Percentiles rank a stretch among this genome's conserved stretches.
Conservation (phyloP, 345 rosid genomes). For the Hevea brasiliensis region DNA sequence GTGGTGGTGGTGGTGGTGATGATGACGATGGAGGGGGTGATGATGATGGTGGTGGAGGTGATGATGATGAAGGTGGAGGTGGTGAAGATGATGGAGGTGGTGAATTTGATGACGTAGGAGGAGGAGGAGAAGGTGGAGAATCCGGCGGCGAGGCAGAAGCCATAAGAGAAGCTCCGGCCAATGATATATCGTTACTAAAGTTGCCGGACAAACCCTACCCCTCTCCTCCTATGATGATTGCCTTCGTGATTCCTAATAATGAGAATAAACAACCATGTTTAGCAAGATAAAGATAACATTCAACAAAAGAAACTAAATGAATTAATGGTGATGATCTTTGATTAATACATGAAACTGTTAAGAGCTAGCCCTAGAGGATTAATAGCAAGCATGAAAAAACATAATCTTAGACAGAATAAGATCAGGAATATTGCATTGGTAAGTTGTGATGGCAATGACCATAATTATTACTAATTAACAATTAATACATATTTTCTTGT, state of each 20-base stretch:
- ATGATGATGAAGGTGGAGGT: conserved; percentile 6
- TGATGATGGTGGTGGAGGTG: conserved; percentile 27
- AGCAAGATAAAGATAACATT: neutral
- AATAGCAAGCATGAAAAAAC: neutral
- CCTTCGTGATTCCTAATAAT: conserved; percentile 13
- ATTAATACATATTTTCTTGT: neutral
- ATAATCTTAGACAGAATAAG: neutral
- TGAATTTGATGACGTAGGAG: conserved; percentile 11
- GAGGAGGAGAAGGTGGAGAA: conserved; percentile 22
- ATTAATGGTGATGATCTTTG: neutral
- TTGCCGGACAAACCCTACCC: conserved; percentile 23
- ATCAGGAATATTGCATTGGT: neutral
- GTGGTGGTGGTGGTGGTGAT: conserved; percentile 17
- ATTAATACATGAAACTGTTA: neutral
- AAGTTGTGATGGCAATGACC: neutral
- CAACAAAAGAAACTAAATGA: neutral
- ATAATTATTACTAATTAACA: no score
- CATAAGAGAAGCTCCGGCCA: conserved; percentile 21
- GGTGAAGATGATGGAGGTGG: conserved; percentile 17
- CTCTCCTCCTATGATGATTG: conserved; percentile 23
- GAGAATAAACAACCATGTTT: neutral
- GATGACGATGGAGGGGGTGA: conserved; percentile 15
- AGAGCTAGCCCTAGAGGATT: neutral
- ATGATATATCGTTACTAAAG: neutral
- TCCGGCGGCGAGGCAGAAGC: conserved; percentile 20